phyloP scores from a whole-genome alignment of 2,329 filamentous ascomycete species.

The Westerdykella aurantiaca region DNA sequence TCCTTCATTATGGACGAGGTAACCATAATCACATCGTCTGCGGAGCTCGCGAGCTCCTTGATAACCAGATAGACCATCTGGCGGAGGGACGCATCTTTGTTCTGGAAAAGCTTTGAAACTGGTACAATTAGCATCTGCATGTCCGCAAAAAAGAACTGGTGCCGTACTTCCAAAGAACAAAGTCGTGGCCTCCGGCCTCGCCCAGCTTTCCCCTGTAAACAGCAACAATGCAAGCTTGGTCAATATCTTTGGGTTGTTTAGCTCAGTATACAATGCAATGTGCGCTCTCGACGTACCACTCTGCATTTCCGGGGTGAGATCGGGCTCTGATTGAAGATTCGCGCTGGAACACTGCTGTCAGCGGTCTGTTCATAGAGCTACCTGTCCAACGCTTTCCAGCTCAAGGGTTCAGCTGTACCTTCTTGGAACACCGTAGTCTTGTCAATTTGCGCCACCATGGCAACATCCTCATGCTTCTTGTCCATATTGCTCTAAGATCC shows the following conservation, averaged over 20 bases:
- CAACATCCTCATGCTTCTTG: slow-evolving; percentile 98
- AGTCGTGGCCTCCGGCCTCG: slow-evolving; percentile 92
- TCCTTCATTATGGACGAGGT: slow-evolving; percentile 99
- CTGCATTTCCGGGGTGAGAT: slow-evolving; percentile 97
- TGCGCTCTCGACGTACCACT: slow-evolving; percentile 53
- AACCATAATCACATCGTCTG: slow-evolving; percentile 99
- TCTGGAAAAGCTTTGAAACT: slow-evolving; percentile 93
- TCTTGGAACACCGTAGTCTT: slow-evolving; percentile 98
- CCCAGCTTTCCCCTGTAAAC: slow-evolving; percentile 95
- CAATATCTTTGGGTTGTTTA: slow-evolving; percentile 42
- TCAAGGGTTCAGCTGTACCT: slow-evolving; percentile 52
- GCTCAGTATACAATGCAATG: not conserved
- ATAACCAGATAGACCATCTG: slow-evolving; percentile 99
- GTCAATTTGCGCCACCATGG: slow-evolving; percentile 94
- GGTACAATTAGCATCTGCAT: slow-evolving; percentile 3
- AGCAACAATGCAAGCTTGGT: slow-evolving; percentile 96
- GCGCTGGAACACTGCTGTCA: slow-evolving; percentile 54
- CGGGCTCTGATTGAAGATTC: slow-evolving; percentile 94
- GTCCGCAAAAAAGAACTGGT: not conserved
- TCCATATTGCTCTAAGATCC: slow-evolving; percentile 38
- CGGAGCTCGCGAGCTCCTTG: slow-evolving; percentile 92
- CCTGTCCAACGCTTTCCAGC: slow-evolving; percentile 1
- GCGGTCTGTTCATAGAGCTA: slow-evolving; percentile 10
- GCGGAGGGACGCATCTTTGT: slow-evolving; percentile 94
- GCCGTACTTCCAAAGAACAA: slow-evolving; percentile 79